Evolutionary conservation across 2,329 filamentous ascomycete genomes (phyloP).

Genomic region (Ascochyta clinopodiicola): DNA sequence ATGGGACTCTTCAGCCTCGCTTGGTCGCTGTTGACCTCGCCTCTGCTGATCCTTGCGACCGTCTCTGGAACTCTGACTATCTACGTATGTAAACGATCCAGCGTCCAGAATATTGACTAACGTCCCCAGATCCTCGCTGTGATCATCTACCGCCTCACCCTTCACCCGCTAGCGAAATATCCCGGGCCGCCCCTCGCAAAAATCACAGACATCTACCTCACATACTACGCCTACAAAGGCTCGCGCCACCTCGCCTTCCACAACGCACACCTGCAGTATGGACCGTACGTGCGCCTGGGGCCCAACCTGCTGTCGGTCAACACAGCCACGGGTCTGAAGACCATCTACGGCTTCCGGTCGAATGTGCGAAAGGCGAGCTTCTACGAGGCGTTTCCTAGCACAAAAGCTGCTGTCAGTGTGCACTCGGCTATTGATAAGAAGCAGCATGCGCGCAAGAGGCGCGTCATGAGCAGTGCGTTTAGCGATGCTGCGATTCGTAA

Average conservation of each 20-base stretch:
- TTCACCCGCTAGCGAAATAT: slow-evolving; percentile 53
- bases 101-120: slow-evolving; percentile 14
- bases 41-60: slow-evolving; percentile 33
- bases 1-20: slow-evolving; percentile 32
- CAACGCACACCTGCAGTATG: slow-evolving; percentile 74
- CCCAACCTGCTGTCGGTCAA: slow-evolving; percentile 82
- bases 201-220: slow-evolving; percentile 47
- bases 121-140: slow-evolving; percentile 30
- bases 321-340: slow-evolving; percentile 61
- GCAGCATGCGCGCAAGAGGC: slow-evolving; percentile 55
- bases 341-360: slow-evolving; percentile 57
- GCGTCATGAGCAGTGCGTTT: slow-evolving; percentile 57
- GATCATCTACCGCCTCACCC: slow-evolving; percentile 49
- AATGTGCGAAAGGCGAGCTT: slow-evolving; percentile 59
- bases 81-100: slow-evolving; percentile 29
- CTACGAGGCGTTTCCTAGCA: slow-evolving; percentile 56
- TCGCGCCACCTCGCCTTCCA: slow-evolving; percentile 77
- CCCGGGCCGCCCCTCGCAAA: slow-evolving; percentile 52
- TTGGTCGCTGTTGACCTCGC: slow-evolving; percentile 31
- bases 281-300: slow-evolving; percentile 74
- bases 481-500: slow-evolving; percentile 54
- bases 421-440: slow-evolving; percentile 55
- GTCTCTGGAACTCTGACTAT: slow-evolving; percentile 31
- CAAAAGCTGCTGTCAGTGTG: slow-evolving; percentile 51
- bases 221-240: slow-evolving; percentile 76